Evolutionary conservation across 116 monocot genomes (phyloP).

Genomic region (Zostera marina): DNA sequence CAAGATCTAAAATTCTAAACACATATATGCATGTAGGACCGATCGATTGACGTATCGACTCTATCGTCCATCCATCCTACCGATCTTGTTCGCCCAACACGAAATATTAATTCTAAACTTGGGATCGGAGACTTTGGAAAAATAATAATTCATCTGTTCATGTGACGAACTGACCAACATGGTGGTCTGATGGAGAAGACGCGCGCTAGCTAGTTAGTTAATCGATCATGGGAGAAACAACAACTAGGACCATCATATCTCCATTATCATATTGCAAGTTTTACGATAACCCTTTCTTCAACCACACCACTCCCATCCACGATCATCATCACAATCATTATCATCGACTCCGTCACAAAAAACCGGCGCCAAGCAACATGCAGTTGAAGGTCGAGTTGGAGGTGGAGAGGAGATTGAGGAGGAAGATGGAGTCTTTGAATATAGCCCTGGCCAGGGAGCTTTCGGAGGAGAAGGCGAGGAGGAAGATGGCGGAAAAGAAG

Average conservation of each 20-base stretch:
- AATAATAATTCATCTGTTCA: no score
- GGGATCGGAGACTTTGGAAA: no score
- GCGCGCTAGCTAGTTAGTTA: no score
- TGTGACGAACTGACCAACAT: no score
- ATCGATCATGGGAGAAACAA: not conserved
- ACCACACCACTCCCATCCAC: constrained; percentile 5
- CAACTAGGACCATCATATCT: not conserved
- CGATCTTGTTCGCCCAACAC: no score
- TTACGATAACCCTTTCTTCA: constrained; percentile 61
- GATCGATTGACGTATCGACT: no score
- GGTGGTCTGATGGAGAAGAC: no score
- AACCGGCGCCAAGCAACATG: constrained; percentile 1
- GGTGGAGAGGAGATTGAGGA: constrained; percentile 45
- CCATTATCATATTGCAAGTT: constrained; percentile 33
- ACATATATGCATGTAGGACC: no score
- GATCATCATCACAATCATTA: not conserved
- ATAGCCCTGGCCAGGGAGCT: constrained; percentile 22
- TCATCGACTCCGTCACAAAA: constrained; percentile 1
- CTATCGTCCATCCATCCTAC: no score
- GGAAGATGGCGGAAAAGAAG: constrained; percentile 23
- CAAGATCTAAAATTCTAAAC: no score
- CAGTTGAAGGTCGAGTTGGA: constrained; percentile 52
- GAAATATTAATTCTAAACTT: no score
- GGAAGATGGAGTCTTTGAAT: constrained; percentile 32
- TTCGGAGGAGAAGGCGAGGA: constrained; percentile 25